Percentiles rank a stretch among this genome's conserved stretches.
These are phyloP conservation scores for Beauveria varroae DNA, from an alignment of 2,329 filamentous ascomycete species.

Conservation along the genomic window DNA sequence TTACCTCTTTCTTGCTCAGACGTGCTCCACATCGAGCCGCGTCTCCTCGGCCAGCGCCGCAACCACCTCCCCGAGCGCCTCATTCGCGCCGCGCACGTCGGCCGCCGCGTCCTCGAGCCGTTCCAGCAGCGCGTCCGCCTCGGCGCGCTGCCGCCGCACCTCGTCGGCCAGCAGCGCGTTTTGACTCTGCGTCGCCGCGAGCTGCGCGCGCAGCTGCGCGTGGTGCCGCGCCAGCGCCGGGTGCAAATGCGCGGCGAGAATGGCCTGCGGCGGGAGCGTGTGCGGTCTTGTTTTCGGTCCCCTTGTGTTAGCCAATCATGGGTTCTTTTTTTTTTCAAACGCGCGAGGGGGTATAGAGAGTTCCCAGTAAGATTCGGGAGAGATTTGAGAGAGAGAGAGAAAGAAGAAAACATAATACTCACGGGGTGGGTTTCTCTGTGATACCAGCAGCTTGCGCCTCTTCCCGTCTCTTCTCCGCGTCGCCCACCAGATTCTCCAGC, in stretches of 20 bases:
- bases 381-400: not conserved
- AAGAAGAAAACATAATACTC: constrained; percentile 18
- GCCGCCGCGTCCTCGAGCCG: constrained; percentile 43
- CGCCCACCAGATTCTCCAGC: constrained; percentile 47
- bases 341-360: no score
- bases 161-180: constrained; percentile 48
- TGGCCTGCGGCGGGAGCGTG: constrained; percentile 42
- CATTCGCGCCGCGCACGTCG: constrained; percentile 48
- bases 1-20: not conserved
- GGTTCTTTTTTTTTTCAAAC: no score
- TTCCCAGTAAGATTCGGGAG: no score
- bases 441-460: constrained; percentile 18
- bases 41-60: constrained; percentile 44
- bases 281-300: constrained; percentile 40
- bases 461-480: constrained; percentile 35
- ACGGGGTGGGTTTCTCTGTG: constrained; percentile 36
- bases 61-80: constrained; percentile 37
- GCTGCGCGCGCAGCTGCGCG: constrained; percentile 46
- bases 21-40: constrained; percentile 31
- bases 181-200: constrained; percentile 49
- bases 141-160: constrained; percentile 44
- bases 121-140: constrained; percentile 44
- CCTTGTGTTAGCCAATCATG: not conserved
- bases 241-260: constrained; percentile 48
- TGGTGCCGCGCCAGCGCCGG: constrained; percentile 46